Evolutionary conservation across 345 rosid species (phyloP).

Genomic region (Citrus sinensis): DVS_A1.0 CM039162.1:7448501-7449000

Average conservation of each 20-base stretch:
- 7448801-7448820: too few species aligned
- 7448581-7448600: too few species aligned
- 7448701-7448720: neutral
- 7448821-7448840: neutral
- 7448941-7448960: neutral
- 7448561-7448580: too few species aligned
- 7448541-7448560: too few species aligned
- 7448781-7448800: neutral
- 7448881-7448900: neutral
- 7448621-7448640: neutral
- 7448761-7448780: too few species aligned
- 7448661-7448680: too few species aligned
- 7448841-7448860: neutral
- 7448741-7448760: neutral
- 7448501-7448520: too few species aligned
- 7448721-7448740: neutral
- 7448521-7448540: too few species aligned
- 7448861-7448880: neutral
- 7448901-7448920: neutral
- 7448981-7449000: neutral
- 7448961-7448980: slow-evolving; percentile 1
- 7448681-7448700: too few species aligned
- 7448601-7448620: too few species aligned
- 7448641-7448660: neutral
- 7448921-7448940: neutral